Evolutionary conservation across 129 eudicot species (phyloP).

Genomic region (Oenanthe sinensis): DNA sequence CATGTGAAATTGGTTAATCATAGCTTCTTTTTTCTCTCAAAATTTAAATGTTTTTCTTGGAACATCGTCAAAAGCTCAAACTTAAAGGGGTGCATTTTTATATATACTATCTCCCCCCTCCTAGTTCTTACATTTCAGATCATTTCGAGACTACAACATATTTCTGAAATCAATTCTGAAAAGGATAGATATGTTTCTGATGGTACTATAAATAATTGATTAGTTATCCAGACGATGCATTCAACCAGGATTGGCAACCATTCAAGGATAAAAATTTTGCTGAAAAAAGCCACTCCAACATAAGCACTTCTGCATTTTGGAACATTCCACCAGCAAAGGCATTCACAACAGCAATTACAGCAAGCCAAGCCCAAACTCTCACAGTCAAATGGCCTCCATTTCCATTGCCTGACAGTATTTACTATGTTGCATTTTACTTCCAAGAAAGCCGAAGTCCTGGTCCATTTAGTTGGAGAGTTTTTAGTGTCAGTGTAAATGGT

Average conservation of each 20-base stretch:
- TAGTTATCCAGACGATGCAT: slow-evolving; percentile 88
- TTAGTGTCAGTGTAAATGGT: slow-evolving; percentile 47
- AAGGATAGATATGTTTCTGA: slow-evolving; percentile 1
- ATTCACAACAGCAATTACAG: slow-evolving; percentile 44
- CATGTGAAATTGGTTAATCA: background rate
- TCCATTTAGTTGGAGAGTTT: slow-evolving; percentile 77
- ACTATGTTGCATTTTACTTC: slow-evolving; percentile 73
- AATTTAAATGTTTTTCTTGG: background rate
- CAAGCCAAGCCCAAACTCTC: slow-evolving; percentile 61
- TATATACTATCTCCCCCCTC: too few relatives aligned
- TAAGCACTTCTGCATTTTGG: slow-evolving; percentile 65
- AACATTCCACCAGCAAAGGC: slow-evolving; percentile 68
- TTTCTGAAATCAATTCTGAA: background rate
- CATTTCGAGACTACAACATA: too few relatives aligned
- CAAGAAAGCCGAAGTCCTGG: slow-evolving; percentile 68
- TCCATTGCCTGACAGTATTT: slow-evolving; percentile 44
- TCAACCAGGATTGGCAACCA: slow-evolving; percentile 73
- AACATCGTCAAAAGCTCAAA: background rate
- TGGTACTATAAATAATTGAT: slow-evolving; percentile 10
- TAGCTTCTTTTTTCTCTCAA: background rate
- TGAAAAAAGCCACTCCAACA: slow-evolving; percentile 38
- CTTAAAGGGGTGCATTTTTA: background rate
- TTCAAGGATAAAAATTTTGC: slow-evolving; percentile 37
- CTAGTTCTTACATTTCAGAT: too few relatives aligned
- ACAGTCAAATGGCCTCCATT: slow-evolving; percentile 64